A percentile compares a stretch with the other conserved stretches of the same genome.
Conservation (phyloP, 2,329 filamentous ascomycete genomes). For the Teratosphaeria epicoccoides region DNA sequence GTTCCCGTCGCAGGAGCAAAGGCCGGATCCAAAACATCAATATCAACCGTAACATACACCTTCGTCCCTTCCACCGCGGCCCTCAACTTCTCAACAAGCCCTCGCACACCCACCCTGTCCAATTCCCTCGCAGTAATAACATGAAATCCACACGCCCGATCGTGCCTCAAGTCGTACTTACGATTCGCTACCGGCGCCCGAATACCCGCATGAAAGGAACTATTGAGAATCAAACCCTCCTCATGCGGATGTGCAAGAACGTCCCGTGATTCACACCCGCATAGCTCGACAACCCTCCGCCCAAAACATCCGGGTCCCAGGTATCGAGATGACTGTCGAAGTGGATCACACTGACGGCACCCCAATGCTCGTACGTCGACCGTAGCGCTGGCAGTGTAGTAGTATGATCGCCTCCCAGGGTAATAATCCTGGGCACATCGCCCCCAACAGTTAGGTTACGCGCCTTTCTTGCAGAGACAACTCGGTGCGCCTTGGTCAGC, state of each 20-base stretch:
- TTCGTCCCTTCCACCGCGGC: conserved; percentile 41
- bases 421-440: conserved; percentile 40
- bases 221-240: conserved; percentile 48
- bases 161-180: conserved; percentile 45
- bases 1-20: conserved; percentile 49
- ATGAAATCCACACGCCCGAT: conserved; percentile 48
- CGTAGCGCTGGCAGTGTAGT: conserved; percentile 44
- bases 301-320: conserved; percentile 45
- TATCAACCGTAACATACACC: conserved; percentile 48
- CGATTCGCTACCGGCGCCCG: conserved; percentile 42
- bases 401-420: conserved; percentile 46
- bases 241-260: conserved; percentile 52
- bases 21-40: conserved; percentile 47
- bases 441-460: conserved; percentile 33
- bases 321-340: conserved; percentile 47
- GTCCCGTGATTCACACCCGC: conserved; percentile 52
- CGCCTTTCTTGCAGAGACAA: conserved; percentile 35
- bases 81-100: conserved; percentile 40
- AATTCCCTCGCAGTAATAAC: conserved; percentile 47
- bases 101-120: conserved; percentile 38
- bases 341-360: conserved; percentile 46
- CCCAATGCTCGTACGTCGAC: conserved; percentile 42
- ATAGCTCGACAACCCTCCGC: conserved; percentile 50
- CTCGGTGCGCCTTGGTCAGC: conserved; percentile 42
- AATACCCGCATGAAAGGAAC: conserved; percentile 52